These are phyloP conservation scores for Hirschioporus abietinus DNA, from an alignment of 768 basidiomycete genomes.

Conservation along the genomic window DNA sequence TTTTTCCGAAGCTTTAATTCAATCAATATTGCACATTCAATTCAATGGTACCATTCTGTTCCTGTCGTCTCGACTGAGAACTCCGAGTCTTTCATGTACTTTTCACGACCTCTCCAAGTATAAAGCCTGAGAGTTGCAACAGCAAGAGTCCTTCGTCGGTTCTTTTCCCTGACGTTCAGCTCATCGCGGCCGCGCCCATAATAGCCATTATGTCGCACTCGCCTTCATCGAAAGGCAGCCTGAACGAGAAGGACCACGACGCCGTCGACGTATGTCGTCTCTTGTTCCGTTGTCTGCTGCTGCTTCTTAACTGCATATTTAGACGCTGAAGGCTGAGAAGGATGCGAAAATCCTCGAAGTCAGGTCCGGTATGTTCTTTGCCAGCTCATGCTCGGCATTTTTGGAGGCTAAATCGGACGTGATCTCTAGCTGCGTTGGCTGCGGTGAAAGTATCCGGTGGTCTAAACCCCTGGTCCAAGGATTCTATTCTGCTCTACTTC, in stretches of 20 bases:
- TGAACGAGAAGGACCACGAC: neutral
- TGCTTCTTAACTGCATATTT: neutral
- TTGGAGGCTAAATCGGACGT: neutral
- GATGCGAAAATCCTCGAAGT: conserved; percentile 11
- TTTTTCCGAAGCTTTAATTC: neutral
- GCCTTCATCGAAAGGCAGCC: neutral
- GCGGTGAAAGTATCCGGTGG: conserved; percentile 17
- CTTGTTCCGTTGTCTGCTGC: neutral
- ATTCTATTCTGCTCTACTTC: conserved; percentile 19
- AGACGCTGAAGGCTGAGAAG: neutral
- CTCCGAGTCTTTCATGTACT: neutral
- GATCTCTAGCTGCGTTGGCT: conserved; percentile 16
- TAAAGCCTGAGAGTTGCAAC: neutral
- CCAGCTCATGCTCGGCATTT: neutral
- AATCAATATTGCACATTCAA: neutral
- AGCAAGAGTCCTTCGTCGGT: neutral
- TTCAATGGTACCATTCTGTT: neutral
- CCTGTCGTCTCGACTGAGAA: neutral
- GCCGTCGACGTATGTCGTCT: neutral
- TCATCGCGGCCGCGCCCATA: neutral
- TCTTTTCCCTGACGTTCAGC: neutral
- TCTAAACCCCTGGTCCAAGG: conserved; percentile 21
- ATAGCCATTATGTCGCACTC: conserved; percentile 1
- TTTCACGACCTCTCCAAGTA: neutral
- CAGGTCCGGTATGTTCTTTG: conserved; percentile 9